Base-by-base conservation (phyloP, 2,329 filamentous ascomycete genomes). In the Calonectria pseudoturangicola region DNA sequence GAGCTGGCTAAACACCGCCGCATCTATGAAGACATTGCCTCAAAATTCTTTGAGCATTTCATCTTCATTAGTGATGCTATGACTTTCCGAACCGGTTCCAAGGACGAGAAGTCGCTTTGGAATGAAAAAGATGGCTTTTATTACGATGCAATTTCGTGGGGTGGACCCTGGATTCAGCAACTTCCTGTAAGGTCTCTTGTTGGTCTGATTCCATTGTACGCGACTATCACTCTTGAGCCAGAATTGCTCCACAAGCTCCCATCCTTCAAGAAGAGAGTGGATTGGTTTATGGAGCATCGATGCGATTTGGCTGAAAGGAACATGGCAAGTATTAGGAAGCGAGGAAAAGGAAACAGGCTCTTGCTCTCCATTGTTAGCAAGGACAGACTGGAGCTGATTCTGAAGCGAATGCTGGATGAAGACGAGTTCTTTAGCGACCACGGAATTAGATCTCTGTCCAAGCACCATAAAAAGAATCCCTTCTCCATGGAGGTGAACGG, bases 31-130 rank as follows among this genome's bases (percentile, higher is more conserved):
- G 96, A 98, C 81, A 94, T 98, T 87, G 96, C 96, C 2, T 97
- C 95, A 64, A 98, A 98, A 85, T 98, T 98, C 88, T 98, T 98
- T 80, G 97, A 98, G 86, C 97, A 98, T 82, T 98, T 98, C 85
- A 94, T 98, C 81, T 93, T 98, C 84, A 98, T 98, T 84, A 97
- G 95, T 81, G 97, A 98, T 86, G 97, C 96, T 71, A 98, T 98
- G 96, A 95, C 93, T 0, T 96, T 94, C 89, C 93, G 89, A 85
- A 91, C 89, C 79, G 95, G 86, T 79, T 89, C 84, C 85, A 93
- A 85, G 86, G 92, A 87, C 82, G 94, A 97, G 79, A 92, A 95
- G 81, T 98, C 96, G 41, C 87, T 98, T 9, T 98, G 96, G 96
- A 98, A 98, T 81, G 95, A 98, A 33, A 91, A 98, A 74, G 96